These are phyloP conservation scores for Cucumis sativus DNA, from an alignment of 306 rosid species.

Conservation along the genomic window Cucumber_9930_V3 NC_026655.2:24211001-24211500, in stretches of 20 bases:
- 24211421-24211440: too few species aligned
- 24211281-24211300: too few species aligned
- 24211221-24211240: background rate
- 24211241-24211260: background rate
- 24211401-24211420: too few species aligned
- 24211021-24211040: background rate
- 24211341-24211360: too few species aligned
- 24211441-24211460: too few species aligned
- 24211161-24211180: background rate
- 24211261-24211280: background rate
- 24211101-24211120: background rate
- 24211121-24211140: background rate
- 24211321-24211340: too few species aligned
- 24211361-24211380: too few species aligned
- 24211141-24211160: background rate
- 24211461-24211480: too few species aligned
- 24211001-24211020: too few species aligned
- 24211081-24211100: background rate
- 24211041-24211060: background rate
- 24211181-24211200: background rate
- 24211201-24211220: background rate
- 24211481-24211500: too few species aligned
- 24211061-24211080: background rate
- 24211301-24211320: too few species aligned
- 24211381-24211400: too few species aligned